phyloP scores from a whole-genome alignment of 2,329 filamentous ascomycete genomes.

The Magnaporthales sp. region DNA sequence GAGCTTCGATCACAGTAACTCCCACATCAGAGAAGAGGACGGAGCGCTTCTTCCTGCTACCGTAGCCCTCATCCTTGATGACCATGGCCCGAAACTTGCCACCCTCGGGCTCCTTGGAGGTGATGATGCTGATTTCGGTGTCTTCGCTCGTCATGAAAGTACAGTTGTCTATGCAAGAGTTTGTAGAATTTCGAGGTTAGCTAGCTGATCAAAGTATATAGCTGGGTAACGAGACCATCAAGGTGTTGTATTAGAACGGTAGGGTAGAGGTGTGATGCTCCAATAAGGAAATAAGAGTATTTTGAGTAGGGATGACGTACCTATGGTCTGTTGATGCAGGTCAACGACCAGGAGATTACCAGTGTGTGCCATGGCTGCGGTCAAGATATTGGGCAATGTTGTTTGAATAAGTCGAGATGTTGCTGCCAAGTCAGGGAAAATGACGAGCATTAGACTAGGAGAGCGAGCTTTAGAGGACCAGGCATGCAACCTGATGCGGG shows the following conservation, averaged over 20 bases:
- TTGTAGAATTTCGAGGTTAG: neutral
- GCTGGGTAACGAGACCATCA: neutral
- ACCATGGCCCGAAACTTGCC: constrained; percentile 18
- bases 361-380: neutral
- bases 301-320: neutral
- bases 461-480: neutral
- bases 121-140: constrained; percentile 14
- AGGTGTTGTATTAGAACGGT: neutral
- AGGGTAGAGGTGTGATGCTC: neutral
- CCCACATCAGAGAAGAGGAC: constrained; percentile 23
- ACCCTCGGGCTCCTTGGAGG: constrained; percentile 15
- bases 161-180: constrained; percentile 16
- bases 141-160: constrained; percentile 15
- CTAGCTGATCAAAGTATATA: neutral
- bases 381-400: neutral
- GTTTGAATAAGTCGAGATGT: neutral
- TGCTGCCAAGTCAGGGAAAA: neutral
- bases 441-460: neutral
- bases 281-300: neutral
- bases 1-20: constrained; percentile 19
- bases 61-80: constrained; percentile 10
- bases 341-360: neutral
- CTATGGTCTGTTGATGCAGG: neutral
- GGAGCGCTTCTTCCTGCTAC: constrained; percentile 13
- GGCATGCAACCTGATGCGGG: neutral